Percentiles rank a stretch among this genome's conserved stretches.
phyloP scores from a whole-genome alignment of 2,329 filamentous ascomycete species.

The Sphaerulina populicola region DNA sequence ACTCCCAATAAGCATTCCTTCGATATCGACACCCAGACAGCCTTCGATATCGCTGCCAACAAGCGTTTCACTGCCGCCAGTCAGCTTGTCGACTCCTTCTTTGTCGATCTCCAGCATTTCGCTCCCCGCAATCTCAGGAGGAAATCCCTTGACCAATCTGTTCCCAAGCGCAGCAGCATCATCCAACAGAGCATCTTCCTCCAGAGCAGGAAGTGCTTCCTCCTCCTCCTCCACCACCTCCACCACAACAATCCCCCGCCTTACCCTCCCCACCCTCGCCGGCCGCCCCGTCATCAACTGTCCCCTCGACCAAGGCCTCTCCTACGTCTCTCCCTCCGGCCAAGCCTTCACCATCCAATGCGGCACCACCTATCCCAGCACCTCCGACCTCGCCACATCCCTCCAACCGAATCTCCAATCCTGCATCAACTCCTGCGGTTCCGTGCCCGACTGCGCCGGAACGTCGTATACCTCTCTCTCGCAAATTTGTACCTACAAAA shows the following conservation, averaged over 20 bases:
- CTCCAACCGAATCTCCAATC: constrained; percentile 17
- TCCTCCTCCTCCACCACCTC: neutral
- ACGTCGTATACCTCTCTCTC: constrained; percentile 14
- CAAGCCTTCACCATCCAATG: constrained; percentile 24
- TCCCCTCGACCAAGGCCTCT: constrained; percentile 22
- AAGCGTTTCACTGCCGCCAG: neutral
- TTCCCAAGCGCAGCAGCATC: no score
- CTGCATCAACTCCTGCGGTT: constrained; percentile 23
- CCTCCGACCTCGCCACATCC: constrained; percentile 8
- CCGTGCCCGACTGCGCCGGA: constrained; percentile 16
- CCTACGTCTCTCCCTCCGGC: constrained; percentile 21
- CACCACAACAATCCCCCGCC: neutral
- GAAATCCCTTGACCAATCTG: no score
- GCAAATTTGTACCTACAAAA: constrained; percentile 21
- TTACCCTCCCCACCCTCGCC: constrained; percentile 17
- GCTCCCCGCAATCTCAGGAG: no score
- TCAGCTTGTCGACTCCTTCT: neutral
- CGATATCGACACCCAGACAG: no score
- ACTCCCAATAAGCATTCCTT: no score
- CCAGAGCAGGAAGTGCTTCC: neutral
- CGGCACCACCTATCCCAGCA: constrained; percentile 14
- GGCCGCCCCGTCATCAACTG: constrained; percentile 18
- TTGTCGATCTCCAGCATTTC: neutral
- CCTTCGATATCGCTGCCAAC: no score
- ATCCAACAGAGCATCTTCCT: neutral